Conservation (phyloP, 139 green algal genomes). For the Chlamydomonas eustigma region DNA sequence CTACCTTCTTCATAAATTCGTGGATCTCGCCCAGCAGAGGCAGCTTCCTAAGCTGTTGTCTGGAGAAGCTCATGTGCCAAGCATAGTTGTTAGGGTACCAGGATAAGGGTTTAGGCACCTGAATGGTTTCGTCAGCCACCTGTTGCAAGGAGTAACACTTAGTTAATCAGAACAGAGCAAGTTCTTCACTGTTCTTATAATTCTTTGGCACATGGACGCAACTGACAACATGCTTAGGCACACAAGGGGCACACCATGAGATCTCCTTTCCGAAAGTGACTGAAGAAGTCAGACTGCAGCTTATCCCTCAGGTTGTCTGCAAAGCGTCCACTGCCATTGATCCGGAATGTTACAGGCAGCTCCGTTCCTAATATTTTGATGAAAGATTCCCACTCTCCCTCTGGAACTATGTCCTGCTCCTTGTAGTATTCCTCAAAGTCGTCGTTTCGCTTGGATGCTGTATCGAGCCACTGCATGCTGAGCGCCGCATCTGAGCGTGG, state of each 20-base stretch:
- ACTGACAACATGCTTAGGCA: too few species aligned
- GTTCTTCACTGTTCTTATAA: too few species aligned
- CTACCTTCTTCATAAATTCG: conserved; percentile 55
- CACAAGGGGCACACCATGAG: conserved; percentile 23
- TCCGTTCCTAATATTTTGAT: conserved; percentile 62
- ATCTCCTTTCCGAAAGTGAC: conserved; percentile 15
- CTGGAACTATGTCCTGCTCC: conserved; percentile 63
- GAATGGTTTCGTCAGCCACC: conserved; percentile 40
- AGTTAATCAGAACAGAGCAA: too few species aligned
- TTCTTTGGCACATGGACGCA: too few species aligned
- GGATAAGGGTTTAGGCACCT: conserved; percentile 62
- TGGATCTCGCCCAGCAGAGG: conserved; percentile 53
- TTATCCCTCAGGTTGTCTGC: conserved; percentile 67
- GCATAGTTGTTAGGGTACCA: conserved; percentile 95
- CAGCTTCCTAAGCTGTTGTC: conserved; percentile 83
- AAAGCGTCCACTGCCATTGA: conserved; percentile 90
- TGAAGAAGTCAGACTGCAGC: conserved; percentile 72
- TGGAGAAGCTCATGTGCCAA: conserved; percentile 88
- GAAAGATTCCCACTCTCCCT: conserved; percentile 88
- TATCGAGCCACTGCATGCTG: conserved; percentile 18
- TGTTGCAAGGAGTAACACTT: too few species aligned
- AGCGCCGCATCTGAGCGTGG: not conserved
- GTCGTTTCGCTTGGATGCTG: conserved; percentile 36
- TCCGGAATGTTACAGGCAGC: conserved; percentile 94
- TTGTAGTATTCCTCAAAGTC: conserved; percentile 71